Conservation (phyloP, 164 flowering plant genomes). For the Magnolia sinica region DNA sequence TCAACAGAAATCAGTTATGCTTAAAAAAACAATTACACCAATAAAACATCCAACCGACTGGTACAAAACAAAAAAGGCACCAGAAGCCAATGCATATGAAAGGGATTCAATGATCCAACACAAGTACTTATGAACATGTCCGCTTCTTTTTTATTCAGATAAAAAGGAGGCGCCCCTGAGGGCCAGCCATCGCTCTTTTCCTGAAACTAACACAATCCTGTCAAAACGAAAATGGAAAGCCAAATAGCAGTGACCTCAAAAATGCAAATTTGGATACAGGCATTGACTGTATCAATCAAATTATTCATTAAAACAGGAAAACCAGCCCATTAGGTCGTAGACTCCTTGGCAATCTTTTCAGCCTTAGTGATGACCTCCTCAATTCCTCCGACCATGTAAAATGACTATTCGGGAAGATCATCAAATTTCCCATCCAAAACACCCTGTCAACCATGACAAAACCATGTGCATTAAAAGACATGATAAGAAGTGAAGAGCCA, state of each 20-base stretch:
- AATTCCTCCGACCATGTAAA: conserved; percentile 99
- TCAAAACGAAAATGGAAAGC: conserved; percentile 20
- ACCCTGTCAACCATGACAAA: conserved; percentile 43
- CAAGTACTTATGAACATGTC: conserved; percentile 1
- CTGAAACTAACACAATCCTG: conserved; percentile 21
- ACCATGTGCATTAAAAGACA: neutral
- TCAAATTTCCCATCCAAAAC: conserved; percentile 96
- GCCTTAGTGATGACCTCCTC: conserved; percentile 95
- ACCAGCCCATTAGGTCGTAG: conserved; percentile 39
- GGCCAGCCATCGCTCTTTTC: conserved; percentile 12
- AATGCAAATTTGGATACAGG: conserved; percentile 32
- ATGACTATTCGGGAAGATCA: conserved; percentile 89
- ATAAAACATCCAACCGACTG: too few relatives aligned
- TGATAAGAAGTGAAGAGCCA: neutral
- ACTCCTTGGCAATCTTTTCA: conserved; percentile 91
- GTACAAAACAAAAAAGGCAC: too few relatives aligned
- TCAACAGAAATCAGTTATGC: too few relatives aligned
- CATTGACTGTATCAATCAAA: conserved; percentile 38
- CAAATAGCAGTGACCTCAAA: conserved; percentile 27
- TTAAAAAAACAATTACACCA: too few relatives aligned
- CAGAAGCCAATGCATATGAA: too few relatives aligned
- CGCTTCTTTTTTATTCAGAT: neutral
- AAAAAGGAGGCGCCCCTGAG: conserved; percentile 10
- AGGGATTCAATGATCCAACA: neutral
- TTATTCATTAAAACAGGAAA: conserved; percentile 34